Percentiles rank a stretch among this genome's conserved stretches.
These are phyloP conservation scores for Spergularia marina DNA, from an alignment of 148 eudicot species.

Conservation along the genomic window DNA sequence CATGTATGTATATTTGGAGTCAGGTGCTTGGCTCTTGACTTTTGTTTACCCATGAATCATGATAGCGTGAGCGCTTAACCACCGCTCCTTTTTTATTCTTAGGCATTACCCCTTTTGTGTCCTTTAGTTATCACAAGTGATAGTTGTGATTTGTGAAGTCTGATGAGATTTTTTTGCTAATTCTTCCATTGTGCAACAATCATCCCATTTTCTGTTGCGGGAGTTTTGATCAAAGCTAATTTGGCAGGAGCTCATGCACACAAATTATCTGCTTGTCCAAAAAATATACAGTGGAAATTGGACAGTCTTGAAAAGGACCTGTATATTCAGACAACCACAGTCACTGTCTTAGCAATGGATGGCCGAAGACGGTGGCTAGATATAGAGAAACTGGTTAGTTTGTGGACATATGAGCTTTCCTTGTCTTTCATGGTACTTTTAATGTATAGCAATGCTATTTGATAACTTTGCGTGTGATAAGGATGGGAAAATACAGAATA, in stretches of 20 bases:
- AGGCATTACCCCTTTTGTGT: no score
- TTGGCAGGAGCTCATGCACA: constrained; percentile 48
- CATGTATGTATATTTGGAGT: no score
- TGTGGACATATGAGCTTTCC: constrained; percentile 12
- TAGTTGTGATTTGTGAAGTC: constrained; percentile 1
- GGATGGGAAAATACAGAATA: not conserved
- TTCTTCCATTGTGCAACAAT: constrained; percentile 3
- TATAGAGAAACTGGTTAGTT: constrained; percentile 86
- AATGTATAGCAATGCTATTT: constrained; percentile 9
- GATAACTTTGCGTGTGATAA: constrained; percentile 1
- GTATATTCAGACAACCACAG: constrained; percentile 66
- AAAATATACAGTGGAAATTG: constrained; percentile 58
- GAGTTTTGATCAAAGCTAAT: constrained; percentile 16
- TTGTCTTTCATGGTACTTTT: constrained; percentile 1
- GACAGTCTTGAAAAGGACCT: constrained; percentile 88
- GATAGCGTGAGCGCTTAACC: no score
- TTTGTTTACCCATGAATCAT: no score
- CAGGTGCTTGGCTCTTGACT: no score
- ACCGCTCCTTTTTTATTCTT: no score
- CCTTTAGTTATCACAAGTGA: not conserved
- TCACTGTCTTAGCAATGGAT: constrained; percentile 93
- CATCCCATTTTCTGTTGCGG: not conserved
- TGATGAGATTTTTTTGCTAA: not conserved
- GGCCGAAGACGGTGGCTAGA: constrained; percentile 97
- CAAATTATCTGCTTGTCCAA: constrained; percentile 58